Evolutionary conservation across 768 basidiomycete species (phyloP).

Genomic region (Tylopilus sp.): DNA sequence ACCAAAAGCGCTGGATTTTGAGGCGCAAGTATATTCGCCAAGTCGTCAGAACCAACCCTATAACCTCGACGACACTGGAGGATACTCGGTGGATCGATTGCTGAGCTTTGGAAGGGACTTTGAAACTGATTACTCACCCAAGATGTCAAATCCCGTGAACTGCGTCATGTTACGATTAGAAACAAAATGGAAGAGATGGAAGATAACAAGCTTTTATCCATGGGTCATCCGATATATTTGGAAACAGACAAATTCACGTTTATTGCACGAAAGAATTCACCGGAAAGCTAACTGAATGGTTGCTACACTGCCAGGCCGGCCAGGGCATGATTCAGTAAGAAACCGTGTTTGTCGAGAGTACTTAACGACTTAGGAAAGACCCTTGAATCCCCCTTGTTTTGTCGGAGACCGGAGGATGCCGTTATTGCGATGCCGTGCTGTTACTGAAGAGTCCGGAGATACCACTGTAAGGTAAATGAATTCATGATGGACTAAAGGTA

Average conservation of each 20-base stretch:
- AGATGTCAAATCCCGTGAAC: background rate
- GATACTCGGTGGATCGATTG: background rate
- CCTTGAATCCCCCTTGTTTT: background rate
- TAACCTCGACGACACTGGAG: slow-evolving; percentile 4
- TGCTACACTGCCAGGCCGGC: background rate
- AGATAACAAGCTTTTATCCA: background rate
- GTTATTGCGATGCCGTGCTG: background rate
- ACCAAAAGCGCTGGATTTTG: background rate
- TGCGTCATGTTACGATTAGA: background rate
- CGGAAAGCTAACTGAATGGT: background rate
- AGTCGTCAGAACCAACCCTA: slow-evolving; percentile 12
- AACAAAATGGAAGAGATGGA: background rate
- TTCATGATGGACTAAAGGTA: no score
- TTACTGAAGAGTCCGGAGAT: background rate
- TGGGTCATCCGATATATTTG: background rate
- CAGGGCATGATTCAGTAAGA: background rate
- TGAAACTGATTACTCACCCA: background rate
- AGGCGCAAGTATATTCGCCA: slow-evolving; percentile 21
- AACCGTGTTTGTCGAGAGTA: no score
- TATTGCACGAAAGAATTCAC: no score
- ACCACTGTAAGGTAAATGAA: background rate
- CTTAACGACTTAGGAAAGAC: background rate
- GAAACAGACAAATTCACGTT: background rate
- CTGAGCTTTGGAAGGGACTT: background rate
- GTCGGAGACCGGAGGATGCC: no score